phyloP scores from a whole-genome alignment of 1,139 yeast species.

The Nakaseomyces kungkrabaensis region DNA sequence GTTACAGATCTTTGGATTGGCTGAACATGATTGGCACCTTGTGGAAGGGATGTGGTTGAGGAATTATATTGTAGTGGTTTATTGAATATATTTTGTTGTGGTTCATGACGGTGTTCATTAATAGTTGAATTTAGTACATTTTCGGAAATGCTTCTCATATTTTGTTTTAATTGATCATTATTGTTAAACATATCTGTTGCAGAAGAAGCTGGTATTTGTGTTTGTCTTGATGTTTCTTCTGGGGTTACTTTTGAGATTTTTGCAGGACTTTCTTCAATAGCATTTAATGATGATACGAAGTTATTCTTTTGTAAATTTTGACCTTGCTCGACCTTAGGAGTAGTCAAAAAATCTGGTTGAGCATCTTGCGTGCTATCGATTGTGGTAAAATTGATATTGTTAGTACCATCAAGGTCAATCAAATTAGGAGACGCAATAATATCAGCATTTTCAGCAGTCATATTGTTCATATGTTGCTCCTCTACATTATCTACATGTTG shows the following conservation, averaged over 20 bases:
- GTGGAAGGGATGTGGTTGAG: neutral
- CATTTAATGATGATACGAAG: neutral
- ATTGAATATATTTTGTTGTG: neutral
- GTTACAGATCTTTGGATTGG: slow-evolving; percentile 5
- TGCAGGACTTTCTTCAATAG: neutral
- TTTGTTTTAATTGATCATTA: no score
- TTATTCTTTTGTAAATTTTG: neutral
- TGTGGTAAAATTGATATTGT: slow-evolving; percentile 10
- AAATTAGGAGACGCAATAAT: slow-evolving; percentile 26
- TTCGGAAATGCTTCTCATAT: neutral
- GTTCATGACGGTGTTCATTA: neutral
- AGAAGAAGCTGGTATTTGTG: neutral
- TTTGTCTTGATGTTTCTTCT: neutral
- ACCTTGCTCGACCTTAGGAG: slow-evolving; percentile 11
- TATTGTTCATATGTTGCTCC: slow-evolving; percentile 3
- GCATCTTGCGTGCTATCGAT: slow-evolving; percentile 7
- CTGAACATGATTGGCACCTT: neutral
- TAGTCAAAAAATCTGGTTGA: slow-evolving; percentile 26
- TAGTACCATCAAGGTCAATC: slow-evolving; percentile 27
- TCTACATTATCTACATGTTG: neutral
- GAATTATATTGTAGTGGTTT: neutral
- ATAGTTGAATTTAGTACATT: neutral
- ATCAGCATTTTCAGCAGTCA: slow-evolving; percentile 9
- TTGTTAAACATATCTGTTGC: neutral
- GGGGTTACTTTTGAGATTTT: neutral